Evolutionary conservation across 2,329 filamentous ascomycete genomes (phyloP).

Genomic region (Fusarium subglutinans): DNA sequence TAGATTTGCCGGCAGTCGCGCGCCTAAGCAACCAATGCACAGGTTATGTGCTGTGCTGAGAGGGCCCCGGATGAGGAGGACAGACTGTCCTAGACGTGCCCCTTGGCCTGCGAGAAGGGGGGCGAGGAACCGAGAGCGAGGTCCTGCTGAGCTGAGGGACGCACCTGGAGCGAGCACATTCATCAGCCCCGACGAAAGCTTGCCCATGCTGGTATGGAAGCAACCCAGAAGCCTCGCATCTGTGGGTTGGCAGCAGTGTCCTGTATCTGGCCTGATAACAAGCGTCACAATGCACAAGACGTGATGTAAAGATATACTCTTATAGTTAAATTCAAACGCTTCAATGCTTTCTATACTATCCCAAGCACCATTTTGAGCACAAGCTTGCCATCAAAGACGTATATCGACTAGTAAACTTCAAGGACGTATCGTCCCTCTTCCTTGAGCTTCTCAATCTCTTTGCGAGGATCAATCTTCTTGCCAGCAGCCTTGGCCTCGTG

Average conservation of each 20-base stretch:
- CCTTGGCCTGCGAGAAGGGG: background rate
- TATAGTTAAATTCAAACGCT: constrained; percentile 36
- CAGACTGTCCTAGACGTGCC: background rate
- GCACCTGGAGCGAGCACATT: background rate
- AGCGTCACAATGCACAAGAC: background rate
- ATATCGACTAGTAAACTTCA: constrained; percentile 81
- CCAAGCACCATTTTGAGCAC: constrained; percentile 32
- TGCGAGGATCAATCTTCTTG: constrained; percentile 84
- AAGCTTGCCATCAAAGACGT: constrained; percentile 10
- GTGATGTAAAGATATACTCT: background rate
- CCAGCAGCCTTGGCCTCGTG: constrained; percentile 73
- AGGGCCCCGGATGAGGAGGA: background rate
- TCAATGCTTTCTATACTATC: constrained; percentile 38
- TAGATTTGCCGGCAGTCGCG: constrained; percentile 24
- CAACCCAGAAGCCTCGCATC: background rate
- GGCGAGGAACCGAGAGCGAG: background rate
- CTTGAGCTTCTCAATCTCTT: constrained; percentile 98
- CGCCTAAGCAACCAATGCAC: constrained; percentile 13
- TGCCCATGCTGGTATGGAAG: background rate
- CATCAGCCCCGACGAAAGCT: background rate
- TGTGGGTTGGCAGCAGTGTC: background rate
- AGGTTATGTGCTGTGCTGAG: background rate
- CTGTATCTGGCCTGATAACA: background rate
- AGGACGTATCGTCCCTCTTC: constrained; percentile 93
- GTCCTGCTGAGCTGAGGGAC: background rate